Percentiles rank a stretch among this genome's conserved stretches.
Evolutionary conservation across 495 filamentous ascomycete species (phyloP).

Genomic region (Talaromyces stipitatus): DNA sequence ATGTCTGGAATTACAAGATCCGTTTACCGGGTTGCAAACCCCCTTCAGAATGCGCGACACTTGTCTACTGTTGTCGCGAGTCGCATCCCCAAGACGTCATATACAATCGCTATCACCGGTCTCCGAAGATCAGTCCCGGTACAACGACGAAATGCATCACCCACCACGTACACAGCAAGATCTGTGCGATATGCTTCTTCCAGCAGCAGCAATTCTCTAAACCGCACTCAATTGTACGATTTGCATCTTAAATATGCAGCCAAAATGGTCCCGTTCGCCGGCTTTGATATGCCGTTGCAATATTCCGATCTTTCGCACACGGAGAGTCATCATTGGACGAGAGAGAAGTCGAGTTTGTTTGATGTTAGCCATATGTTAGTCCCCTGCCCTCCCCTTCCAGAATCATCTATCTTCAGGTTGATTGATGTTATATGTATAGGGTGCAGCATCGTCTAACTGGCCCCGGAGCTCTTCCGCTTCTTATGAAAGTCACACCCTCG

Average conservation of each 20-base stretch:
- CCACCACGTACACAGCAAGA: neutral
- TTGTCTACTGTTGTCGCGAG: neutral
- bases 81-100: conserved; percentile 4
- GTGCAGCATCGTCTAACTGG: conserved; percentile 68
- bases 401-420: neutral
- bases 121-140: conserved; percentile 13
- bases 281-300: conserved; percentile 87
- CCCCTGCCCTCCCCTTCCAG: neutral
- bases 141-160: neutral
- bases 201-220: conserved; percentile 15
- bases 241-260: conserved; percentile 71
- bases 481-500: conserved; percentile 73
- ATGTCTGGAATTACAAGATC: conserved; percentile 1
- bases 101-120: conserved; percentile 20
- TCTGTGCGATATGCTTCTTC: neutral
- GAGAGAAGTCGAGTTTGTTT: conserved; percentile 80
- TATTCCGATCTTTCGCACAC: conserved; percentile 68
- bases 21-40: neutral
- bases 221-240: conserved; percentile 74
- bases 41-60: neutral
- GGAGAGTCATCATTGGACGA: conserved; percentile 80
- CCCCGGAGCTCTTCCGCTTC: conserved; percentile 65
- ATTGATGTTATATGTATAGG: conserved; percentile 25
- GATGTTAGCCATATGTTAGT: conserved; percentile 61
- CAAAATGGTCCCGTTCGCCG: conserved; percentile 96